A percentile compares a stretch with the other conserved stretches of the same genome.
Evolutionary conservation across 2,329 filamentous ascomycete species (phyloP).

Genomic region (Cladosporium sp.): DNA sequence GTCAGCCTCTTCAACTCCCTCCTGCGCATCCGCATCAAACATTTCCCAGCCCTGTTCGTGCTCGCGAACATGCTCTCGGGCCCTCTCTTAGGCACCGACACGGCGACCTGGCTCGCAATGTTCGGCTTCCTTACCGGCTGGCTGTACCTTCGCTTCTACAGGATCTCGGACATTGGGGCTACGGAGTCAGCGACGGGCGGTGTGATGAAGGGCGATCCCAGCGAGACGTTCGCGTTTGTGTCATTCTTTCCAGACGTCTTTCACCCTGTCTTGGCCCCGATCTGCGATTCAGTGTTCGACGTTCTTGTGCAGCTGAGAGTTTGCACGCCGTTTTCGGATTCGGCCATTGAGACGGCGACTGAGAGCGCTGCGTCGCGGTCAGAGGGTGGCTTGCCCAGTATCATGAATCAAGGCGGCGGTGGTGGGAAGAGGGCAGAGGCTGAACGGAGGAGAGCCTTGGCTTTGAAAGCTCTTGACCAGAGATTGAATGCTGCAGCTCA

Average conservation of each 20-base stretch:
- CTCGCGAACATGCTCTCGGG: slow-evolving; percentile 66
- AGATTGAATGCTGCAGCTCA: slow-evolving; percentile 70
- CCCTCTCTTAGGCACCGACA: slow-evolving; percentile 63
- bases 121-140: slow-evolving; percentile 84
- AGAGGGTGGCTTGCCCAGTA: slow-evolving; percentile 57
- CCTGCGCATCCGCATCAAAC: slow-evolving; percentile 81
- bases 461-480: slow-evolving; percentile 88
- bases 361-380: slow-evolving; percentile 64
- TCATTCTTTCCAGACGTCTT: slow-evolving; percentile 88
- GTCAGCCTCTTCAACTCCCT: slow-evolving; percentile 88
- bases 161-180: slow-evolving; percentile 52
- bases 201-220: slow-evolving; percentile 78
- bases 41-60: slow-evolving; percentile 72
- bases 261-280: slow-evolving; percentile 69
- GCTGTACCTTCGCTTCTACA: slow-evolving; percentile 96
- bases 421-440: slow-evolving; percentile 77
- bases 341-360: slow-evolving; percentile 71
- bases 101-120: slow-evolving; percentile 72
- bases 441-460: slow-evolving; percentile 81
- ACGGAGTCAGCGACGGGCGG: slow-evolving; percentile 46
- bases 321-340: slow-evolving; percentile 79
- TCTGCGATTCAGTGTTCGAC: slow-evolving; percentile 72
- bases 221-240: slow-evolving; percentile 92
- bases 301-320: slow-evolving; percentile 70
- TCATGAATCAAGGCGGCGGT: slow-evolving; percentile 45